These are phyloP conservation scores for Globisporangium cylindrosporum DNA, from an alignment of 352 stramenopile species.

Conservation along the genomic window DNA sequence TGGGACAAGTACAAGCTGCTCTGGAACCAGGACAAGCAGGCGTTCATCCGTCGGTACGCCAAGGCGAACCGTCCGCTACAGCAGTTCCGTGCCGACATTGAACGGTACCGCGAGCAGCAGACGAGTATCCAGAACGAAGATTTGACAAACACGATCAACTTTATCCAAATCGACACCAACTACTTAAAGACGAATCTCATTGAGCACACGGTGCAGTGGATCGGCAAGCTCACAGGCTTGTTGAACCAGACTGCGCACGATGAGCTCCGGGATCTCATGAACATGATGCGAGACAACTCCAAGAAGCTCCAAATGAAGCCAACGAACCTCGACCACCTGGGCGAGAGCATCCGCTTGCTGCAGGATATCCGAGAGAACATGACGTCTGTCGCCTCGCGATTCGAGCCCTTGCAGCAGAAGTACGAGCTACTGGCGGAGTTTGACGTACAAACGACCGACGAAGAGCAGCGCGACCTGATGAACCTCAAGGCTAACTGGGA, in stretches of 20 bases:
- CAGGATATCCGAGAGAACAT: conserved; percentile 87
- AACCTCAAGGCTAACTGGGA: conserved; percentile 81
- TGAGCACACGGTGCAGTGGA: conserved; percentile 92
- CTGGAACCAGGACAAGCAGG: conserved; percentile 94
- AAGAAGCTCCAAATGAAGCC: conserved; percentile 83
- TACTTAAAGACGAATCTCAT: conserved; percentile 90
- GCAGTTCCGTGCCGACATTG: conserved; percentile 92
- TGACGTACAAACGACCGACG: conserved; percentile 86
- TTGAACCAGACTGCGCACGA: conserved; percentile 90
- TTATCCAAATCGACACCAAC: conserved; percentile 94
- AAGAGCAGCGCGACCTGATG: conserved; percentile 73
- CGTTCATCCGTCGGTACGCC: conserved; percentile 94
- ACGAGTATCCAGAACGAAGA: conserved; percentile 91
- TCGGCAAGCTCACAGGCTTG: conserved; percentile 89
- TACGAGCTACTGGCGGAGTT: conserved; percentile 88
- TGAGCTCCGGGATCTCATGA: conserved; percentile 84
- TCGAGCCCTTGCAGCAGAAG: conserved; percentile 84
- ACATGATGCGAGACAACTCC: conserved; percentile 88
- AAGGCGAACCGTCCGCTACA: conserved; percentile 92
- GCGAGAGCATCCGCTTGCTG: conserved; percentile 87
- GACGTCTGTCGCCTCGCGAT: conserved; percentile 60
- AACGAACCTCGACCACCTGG: conserved; percentile 88
- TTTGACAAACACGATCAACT: conserved; percentile 92
- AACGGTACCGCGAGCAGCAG: conserved; percentile 90
- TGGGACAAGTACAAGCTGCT: conserved; percentile 94